phyloP scores from a whole-genome alignment of 2,329 filamentous ascomycete genomes.

The Pseudogymnoascus sp. region DNA sequence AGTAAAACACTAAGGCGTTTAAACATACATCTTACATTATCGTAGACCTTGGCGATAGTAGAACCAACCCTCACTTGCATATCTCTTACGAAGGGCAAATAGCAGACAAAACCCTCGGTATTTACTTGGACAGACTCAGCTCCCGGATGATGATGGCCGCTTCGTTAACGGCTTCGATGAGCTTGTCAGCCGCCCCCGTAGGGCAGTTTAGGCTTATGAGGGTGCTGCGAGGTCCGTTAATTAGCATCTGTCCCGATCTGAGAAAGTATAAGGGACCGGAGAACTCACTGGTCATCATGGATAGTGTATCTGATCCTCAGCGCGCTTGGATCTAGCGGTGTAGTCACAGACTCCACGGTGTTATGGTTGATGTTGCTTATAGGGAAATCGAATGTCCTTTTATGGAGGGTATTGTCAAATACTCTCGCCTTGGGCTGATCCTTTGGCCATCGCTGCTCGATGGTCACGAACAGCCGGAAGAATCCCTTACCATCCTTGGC shows the following conservation, averaged over 20 bases:
- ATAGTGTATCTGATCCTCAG: constrained; percentile 11
- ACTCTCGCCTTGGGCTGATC: not conserved
- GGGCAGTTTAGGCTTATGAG: not conserved
- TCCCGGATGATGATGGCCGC: not conserved
- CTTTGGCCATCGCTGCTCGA: not conserved
- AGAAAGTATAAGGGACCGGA: not conserved
- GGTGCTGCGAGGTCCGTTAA: not conserved
- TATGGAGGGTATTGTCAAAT: not conserved
- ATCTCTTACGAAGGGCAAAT: not conserved
- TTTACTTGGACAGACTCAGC: not conserved
- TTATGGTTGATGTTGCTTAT: constrained; percentile 4
- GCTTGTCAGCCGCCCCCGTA: not conserved
- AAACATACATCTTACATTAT: not conserved
- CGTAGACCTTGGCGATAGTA: not conserved
- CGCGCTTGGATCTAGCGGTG: constrained; percentile 1
- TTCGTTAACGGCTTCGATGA: not conserved
- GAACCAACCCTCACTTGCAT: not conserved
- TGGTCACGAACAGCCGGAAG: not conserved
- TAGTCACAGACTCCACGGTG: constrained; percentile 5
- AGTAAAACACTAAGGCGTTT: not conserved
- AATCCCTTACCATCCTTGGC: constrained; percentile 3
- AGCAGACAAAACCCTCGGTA: not conserved
- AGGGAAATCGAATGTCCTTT: not conserved
- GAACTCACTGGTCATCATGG: constrained; percentile 3
- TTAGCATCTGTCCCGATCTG: not conserved